Evolutionary conservation across 345 rosid genomes (phyloP).

Genomic region (Eucalyptus polybractea): DNA sequence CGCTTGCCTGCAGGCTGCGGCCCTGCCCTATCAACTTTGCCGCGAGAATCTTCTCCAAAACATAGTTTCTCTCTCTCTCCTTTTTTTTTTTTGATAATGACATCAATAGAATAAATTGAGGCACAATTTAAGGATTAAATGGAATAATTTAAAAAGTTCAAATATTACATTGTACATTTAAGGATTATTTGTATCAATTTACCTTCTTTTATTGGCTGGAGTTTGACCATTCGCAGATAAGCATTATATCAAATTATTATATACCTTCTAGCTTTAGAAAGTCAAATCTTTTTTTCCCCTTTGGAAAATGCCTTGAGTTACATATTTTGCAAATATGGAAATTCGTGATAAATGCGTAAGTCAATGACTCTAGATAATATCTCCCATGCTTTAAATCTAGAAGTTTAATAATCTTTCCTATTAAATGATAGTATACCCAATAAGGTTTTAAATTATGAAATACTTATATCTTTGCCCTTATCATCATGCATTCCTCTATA

Average conservation of each 20-base stretch:
- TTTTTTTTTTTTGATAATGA: too few relatives aligned
- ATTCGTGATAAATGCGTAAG: not conserved
- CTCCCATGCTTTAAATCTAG: rapidly evolving
- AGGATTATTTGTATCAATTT: too few relatives aligned
- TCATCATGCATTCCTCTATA: not conserved
- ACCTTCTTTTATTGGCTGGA: not conserved
- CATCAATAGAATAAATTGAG: too few relatives aligned
- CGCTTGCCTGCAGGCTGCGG: not conserved
- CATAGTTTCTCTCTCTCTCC: not conserved
- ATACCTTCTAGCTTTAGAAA: not conserved
- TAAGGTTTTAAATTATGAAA: not conserved
- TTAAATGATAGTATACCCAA: not conserved
- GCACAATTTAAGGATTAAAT: too few relatives aligned
- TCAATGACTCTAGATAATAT: not conserved
- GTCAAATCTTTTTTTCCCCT: not conserved
- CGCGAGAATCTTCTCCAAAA: not conserved
- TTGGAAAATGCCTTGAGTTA: not conserved
- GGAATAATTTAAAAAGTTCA: too few relatives aligned
- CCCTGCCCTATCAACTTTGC: not conserved
- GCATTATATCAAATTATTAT: not conserved
- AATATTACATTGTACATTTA: too few relatives aligned
- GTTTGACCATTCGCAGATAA: not conserved
- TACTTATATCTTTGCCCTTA: not conserved
- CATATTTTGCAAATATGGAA: not conserved
- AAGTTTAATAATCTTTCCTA: not conserved